Evolutionary conservation across 2,329 filamentous ascomycete genomes (phyloP), one percentile per base, ranked within the genome.

Genomic region (Colletotrichum cereale): DNA sequence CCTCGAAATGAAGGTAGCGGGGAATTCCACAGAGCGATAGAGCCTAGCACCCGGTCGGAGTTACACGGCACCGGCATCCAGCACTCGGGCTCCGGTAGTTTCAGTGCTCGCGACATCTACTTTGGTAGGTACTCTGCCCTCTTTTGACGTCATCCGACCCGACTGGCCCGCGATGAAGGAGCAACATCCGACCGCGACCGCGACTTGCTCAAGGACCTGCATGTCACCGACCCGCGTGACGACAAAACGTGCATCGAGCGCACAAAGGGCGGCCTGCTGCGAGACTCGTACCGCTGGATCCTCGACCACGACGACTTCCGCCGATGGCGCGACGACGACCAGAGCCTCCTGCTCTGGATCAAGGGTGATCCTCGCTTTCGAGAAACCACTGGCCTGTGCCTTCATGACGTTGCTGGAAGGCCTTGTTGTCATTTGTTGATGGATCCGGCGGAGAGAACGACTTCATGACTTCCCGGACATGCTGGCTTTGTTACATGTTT

Each of bases 211-310:
- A 16, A 12, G 12, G 65, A 56, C 18, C 60, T 67, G 4, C 40
- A 40, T 0, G 48, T 63, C n/a, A 83, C 79, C 1, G 75, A 83
- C 34, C 80, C 81, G 0, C 48, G 58, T 0, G 11, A 76, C 3
- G 81, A 84, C 42, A 84, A 82, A 63, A 70, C 4, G 1, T 78
- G 80, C 3, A 82, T 85, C 52, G 69, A 83, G 60, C 31, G 74
- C 0, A 77, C 73, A 0, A 84, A 83, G 50, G 83, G 80, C 1
- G 78, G 76, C 4, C 73, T 84, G 0, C 67, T 82, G 0, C 1
- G 26, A 5, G 80, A 80, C 16, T 78, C 76, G 0, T 84, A 80
- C 60, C 12, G 26, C 11, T 84, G 81, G 82, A 76, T 85, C 12
- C 75, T 84, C 1, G 66, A 77, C 0, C 66, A 77, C 63, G 6